These are phyloP conservation scores for Fusarium sp. DNA, from an alignment of 2,329 filamentous ascomycete genomes.

Conservation along the genomic window DNA sequence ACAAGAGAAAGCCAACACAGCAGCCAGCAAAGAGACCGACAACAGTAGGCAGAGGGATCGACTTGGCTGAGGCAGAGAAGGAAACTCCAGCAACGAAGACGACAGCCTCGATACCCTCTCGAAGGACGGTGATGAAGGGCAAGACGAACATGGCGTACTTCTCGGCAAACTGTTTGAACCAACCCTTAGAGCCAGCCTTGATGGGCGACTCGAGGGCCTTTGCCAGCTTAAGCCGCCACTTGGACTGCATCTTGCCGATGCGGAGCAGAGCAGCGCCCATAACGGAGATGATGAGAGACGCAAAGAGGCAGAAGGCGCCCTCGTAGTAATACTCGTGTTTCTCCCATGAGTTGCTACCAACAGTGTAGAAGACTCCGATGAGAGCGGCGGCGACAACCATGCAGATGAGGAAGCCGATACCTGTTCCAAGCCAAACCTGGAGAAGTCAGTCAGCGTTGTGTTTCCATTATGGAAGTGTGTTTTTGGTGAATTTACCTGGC, in stretches of 20 bases:
- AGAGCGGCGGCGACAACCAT: conserved; percentile 74
- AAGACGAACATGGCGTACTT: conserved; percentile 89
- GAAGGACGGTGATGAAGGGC: conserved; percentile 88
- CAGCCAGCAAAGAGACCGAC: conserved; percentile 77
- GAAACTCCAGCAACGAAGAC: conserved; percentile 89
- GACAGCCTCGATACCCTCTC: conserved; percentile 88
- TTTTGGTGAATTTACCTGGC: conserved; percentile 64
- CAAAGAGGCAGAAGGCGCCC: conserved; percentile 80
- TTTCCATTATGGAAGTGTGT: background rate
- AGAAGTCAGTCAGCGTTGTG: conserved; percentile 1
- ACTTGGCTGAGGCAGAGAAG: conserved; percentile 78
- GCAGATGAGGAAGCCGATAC: conserved; percentile 72
- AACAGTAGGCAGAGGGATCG: conserved; percentile 83
- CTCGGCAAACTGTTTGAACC: conserved; percentile 74
- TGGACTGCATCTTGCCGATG: conserved; percentile 85
- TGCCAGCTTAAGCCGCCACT: conserved; percentile 88
- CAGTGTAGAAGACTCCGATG: conserved; percentile 78
- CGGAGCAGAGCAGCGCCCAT: conserved; percentile 86
- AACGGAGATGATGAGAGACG: conserved; percentile 82
- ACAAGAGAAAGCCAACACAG: conserved; percentile 79
- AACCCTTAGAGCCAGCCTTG: conserved; percentile 57
- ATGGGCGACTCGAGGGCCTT: conserved; percentile 71
- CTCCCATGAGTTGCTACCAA: conserved; percentile 76
- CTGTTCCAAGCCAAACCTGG: conserved; percentile 73
- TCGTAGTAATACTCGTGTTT: conserved; percentile 83